Evolutionary conservation across 1,139 yeast species (phyloP).

Genomic region (Saccharomyces uvarum): DNA sequence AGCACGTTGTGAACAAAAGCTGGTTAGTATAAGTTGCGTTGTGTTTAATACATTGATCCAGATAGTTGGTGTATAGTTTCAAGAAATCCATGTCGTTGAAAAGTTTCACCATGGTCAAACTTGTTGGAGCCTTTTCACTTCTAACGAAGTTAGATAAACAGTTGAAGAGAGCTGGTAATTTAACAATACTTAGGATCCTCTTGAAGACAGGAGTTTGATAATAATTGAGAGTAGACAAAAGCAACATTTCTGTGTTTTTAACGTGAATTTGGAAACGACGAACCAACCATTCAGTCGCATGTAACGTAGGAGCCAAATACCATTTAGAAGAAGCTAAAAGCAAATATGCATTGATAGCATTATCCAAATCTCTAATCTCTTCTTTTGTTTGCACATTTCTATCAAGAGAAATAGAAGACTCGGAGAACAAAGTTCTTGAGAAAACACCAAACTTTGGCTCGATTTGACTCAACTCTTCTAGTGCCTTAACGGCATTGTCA

Average conservation of each 20-base stretch:
- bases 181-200: constrained; percentile 62
- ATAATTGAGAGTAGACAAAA: constrained; percentile 71
- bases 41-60: constrained; percentile 48
- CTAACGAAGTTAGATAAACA: constrained; percentile 69
- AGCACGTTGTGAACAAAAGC: constrained; percentile 69
- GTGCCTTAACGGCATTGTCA: constrained; percentile 66
- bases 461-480: constrained; percentile 59
- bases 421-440: constrained; percentile 67
- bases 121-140: constrained; percentile 55
- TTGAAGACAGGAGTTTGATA: constrained; percentile 66
- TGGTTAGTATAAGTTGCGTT: constrained; percentile 59
- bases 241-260: constrained; percentile 63
- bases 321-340: constrained; percentile 59
- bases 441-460: constrained; percentile 73
- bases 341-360: constrained; percentile 67
- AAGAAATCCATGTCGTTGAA: constrained; percentile 64
- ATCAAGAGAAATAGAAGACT: constrained; percentile 69
- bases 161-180: constrained; percentile 67
- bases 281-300: constrained; percentile 90
- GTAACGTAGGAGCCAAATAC: constrained; percentile 64
- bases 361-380: constrained; percentile 63
- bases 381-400: constrained; percentile 74
- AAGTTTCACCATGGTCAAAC: constrained; percentile 61
- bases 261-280: constrained; percentile 85
- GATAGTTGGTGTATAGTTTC: constrained; percentile 54